Base-by-base conservation (phyloP, 768 basidiomycete species). In the Termitomyces titanicus region DNA sequence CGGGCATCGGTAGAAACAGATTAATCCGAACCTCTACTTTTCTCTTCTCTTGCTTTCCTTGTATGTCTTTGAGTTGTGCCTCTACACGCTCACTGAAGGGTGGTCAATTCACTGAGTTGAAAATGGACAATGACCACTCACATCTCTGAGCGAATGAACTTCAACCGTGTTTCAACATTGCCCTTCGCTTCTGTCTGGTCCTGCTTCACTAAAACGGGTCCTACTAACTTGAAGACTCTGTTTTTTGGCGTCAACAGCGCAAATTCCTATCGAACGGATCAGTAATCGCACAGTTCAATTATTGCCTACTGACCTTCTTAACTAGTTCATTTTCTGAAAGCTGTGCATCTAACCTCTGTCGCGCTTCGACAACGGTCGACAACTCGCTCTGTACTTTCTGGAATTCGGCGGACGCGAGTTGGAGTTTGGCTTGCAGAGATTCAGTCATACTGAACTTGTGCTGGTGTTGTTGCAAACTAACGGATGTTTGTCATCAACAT, bases 301-400 rank as follows among this genome's bases (percentile, higher is more conserved):
- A 35, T 43, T 35, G 22, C 39, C 69, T 7, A 31, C 4, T 18
- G 37, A 88, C 95, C 82, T 95, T 92, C 68, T 92, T 85, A 43
- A 98, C 96, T 46, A 85, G 75, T 69, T 97, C 92, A 71, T 94
- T 97, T 73, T 98, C 96, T 6, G 88, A 86, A 42, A 88, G 72
- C 67, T 97, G 94, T 0, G 93, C 85, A 58, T 96, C 96, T n/a
- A 98, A 79, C 51, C 83, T 80, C 63, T 96, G 92, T 42, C 89
- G 79, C 13, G 84, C 86, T 61, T 94, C 92, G 35, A 98, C 87
- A 4, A 81, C 77, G 53, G 74, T 77, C 1, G 85, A 76, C 38
- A 94, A 74, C 57, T 95, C 92, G 2, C 71, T 65, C 66, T 97
- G 93, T 8, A 94, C 64, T 63, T 88, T 91, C 64, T 94, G 89